Conservation (phyloP, 1,139 yeast species). For the Meyerozyma elateridarum region DNA sequence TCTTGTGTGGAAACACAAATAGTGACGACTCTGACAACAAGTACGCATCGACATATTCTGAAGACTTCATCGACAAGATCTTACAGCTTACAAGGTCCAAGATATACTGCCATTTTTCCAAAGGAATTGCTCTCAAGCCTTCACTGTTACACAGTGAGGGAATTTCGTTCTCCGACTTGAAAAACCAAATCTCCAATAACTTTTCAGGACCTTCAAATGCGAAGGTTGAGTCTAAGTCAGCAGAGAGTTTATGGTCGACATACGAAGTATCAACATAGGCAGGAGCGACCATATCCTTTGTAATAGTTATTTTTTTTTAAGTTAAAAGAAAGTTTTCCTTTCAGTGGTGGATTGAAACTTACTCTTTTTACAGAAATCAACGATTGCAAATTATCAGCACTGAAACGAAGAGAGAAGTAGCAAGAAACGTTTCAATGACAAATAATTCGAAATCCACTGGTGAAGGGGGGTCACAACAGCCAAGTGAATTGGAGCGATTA, state of each 20-base stretch:
- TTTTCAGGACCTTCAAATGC: slow-evolving; percentile 99
- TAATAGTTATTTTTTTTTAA: neutral
- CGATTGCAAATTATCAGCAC: slow-evolving; percentile 14
- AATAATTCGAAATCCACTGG: slow-evolving; percentile 21
- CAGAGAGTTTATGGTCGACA: slow-evolving; percentile 76
- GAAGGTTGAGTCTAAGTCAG: slow-evolving; percentile 74
- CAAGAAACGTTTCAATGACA: slow-evolving; percentile 44
- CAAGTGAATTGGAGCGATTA: slow-evolving; percentile 21
- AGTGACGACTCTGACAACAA: slow-evolving; percentile 84
- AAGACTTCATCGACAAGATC: slow-evolving; percentile 72
- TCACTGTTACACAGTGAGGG: slow-evolving; percentile 33
- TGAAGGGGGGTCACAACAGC: slow-evolving; percentile 35
- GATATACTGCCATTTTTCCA: slow-evolving; percentile 64
- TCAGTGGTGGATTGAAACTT: slow-evolving; percentile 39
- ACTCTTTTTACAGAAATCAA: slow-evolving; percentile 25
- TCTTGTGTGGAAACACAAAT: slow-evolving; percentile 82
- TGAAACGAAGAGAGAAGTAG: slow-evolving; percentile 49
- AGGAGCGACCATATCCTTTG: slow-evolving; percentile 39
- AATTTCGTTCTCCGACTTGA: slow-evolving; percentile 31
- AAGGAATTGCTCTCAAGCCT: slow-evolving; percentile 63
- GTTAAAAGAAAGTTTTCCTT: slow-evolving; percentile 5
- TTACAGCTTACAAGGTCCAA: slow-evolving; percentile 86
- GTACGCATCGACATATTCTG: slow-evolving; percentile 71
- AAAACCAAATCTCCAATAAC: slow-evolving; percentile 85
- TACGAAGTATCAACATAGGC: slow-evolving; percentile 45